Base-by-base conservation (phyloP, 2,329 filamentous ascomycete species). In the Huntiella savannae region DNA sequence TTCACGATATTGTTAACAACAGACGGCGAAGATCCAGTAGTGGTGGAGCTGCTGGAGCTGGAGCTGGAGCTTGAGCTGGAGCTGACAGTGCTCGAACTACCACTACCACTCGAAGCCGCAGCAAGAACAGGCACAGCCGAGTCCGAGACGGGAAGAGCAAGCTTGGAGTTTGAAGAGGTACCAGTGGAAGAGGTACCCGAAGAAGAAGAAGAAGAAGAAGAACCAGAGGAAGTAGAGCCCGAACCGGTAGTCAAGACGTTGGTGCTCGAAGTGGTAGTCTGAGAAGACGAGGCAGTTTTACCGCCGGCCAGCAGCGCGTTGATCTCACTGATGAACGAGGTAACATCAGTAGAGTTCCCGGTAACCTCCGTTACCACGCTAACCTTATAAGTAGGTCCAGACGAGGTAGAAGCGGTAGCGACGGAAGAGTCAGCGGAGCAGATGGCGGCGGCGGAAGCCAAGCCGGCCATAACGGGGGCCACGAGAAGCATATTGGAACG, bases 401-500 rank as follows among this genome's bases (percentile, higher is more conserved):
- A 34, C 13, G 13, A 32, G 5, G 10, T 11, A n/a, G 16, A 45
- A n/a, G 43, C 8, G n/a, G 28, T 28, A n/a, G 15, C 12, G 5
- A 15, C 36, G 11, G 36, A 13, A 15, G 36, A 4, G 11, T 15
- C 36, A 38, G 36, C n/a, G 13, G 13, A 8, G n/a, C 16, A 16
- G 15, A 16, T 22, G 22, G 38, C 22, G n/a, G 36, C 32, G 17
- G 46, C 46, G 11, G 41, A 37, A 32, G 46, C 42, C 5, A 45
- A 17, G n/a, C 46, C 37, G 32, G 46, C 46, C 46, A 48, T 45
- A 12, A 48, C 46, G 19, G 46, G 46, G 11, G 47, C 38, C 6
- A 49, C 37, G 5, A 49, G 15, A 32, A 48, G 36, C 46, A 46
- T 46, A 22, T 49, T 43, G 19, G 47, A 19, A 43, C 43, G 47